Percentiles rank a stretch among this genome's conserved stretches.
Evolutionary conservation across 1,139 yeast species (phyloP).

Genomic region (Saccharomycopsis hybrid): DNA sequence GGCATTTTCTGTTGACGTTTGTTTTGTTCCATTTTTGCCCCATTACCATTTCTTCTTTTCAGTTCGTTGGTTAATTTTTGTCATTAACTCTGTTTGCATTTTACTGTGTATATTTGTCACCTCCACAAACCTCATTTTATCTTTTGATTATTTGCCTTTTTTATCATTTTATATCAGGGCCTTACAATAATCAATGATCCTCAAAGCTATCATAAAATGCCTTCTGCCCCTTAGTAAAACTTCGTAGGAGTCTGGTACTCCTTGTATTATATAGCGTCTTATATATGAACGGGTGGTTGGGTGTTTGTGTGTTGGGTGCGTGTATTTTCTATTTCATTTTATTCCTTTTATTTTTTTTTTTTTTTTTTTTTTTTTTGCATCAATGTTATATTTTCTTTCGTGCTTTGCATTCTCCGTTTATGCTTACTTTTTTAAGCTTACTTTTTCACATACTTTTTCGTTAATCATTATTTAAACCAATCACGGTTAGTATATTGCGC

Average conservation of each 20-base stretch:
- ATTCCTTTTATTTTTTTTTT: not conserved
- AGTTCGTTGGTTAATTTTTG: not conserved
- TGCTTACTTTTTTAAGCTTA: no score
- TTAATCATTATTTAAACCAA: no score
- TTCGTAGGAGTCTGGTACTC: no score
- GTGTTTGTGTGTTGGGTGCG: not conserved
- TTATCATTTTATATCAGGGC: not conserved
- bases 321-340: not conserved
- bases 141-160: not conserved
- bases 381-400: no score
- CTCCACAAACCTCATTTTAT: not conserved
- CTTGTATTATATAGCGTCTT: no score
- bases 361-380: no score
- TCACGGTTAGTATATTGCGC: no score
- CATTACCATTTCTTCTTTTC: not conserved
- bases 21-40: not conserved
- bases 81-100: no score
- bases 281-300: no score
- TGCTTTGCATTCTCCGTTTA: not conserved
- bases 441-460: no score
- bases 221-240: no score
- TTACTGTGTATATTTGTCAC: not conserved
- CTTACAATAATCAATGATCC: not conserved
- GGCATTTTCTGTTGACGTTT: conserved; percentile 1
- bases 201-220: no score